A percentile compares a stretch with the other conserved stretches of the same genome.
phyloP scores from a whole-genome alignment of 2,329 filamentous ascomycete genomes.

The Sporothrix humicola region DNA sequence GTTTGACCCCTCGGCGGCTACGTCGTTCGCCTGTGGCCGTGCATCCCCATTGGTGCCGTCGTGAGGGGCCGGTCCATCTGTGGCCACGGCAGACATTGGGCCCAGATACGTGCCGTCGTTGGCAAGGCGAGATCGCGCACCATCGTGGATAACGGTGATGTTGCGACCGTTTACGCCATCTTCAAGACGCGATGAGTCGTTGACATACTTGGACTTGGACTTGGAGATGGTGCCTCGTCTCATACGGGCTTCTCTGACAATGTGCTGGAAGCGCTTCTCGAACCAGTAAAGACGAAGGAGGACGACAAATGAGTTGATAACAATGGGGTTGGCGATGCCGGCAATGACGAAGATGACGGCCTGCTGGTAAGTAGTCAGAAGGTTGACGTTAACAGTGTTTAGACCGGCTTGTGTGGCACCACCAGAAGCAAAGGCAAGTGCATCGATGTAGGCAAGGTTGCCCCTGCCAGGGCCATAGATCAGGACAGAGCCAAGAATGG shows the following conservation, averaged over 20 bases:
- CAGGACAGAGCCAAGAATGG: constrained; percentile 76
- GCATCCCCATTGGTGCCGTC: background rate
- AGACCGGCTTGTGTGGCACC: constrained; percentile 90
- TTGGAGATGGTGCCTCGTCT: constrained; percentile 69
- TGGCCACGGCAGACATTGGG: constrained; percentile 37
- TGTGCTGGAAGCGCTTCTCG: constrained; percentile 88
- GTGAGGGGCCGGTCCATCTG: constrained; percentile 18
- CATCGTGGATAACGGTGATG: constrained; percentile 69
- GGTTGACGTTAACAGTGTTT: constrained; percentile 77
- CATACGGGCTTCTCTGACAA: constrained; percentile 74
- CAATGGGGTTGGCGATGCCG: constrained; percentile 80
- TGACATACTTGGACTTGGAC: constrained; percentile 59
- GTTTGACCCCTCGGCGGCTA: background rate
- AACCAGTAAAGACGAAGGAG: constrained; percentile 97
- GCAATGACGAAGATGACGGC: constrained; percentile 72
- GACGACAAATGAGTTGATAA: constrained; percentile 84
- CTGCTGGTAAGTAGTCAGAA: constrained; percentile 74
- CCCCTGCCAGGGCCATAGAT: constrained; percentile 67
- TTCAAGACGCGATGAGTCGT: constrained; percentile 58
- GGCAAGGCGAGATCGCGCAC: constrained; percentile 60
- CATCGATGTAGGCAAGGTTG: constrained; percentile 78
- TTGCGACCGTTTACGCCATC: constrained; percentile 67
- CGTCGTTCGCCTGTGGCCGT: background rate
- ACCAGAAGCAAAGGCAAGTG: constrained; percentile 85
- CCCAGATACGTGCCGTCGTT: constrained; percentile 65